Evolutionary conservation across 2,329 filamentous ascomycete species (phyloP).

Genomic region (Lachnellula cervina): DNA sequence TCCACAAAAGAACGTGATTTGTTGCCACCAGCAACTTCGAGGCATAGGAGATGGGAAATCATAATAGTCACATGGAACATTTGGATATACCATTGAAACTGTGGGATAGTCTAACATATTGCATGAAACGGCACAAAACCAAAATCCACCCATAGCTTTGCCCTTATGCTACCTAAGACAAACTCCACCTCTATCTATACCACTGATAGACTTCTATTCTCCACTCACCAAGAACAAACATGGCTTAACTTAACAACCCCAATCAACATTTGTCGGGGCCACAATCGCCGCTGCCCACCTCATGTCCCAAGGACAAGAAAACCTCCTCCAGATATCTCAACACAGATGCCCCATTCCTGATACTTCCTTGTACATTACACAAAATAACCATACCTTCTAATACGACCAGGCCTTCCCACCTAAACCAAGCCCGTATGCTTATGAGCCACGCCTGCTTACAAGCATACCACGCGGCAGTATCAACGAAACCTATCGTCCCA

Average conservation of each 20-base stretch:
- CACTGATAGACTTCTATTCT: too few species aligned
- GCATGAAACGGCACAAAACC: not conserved
- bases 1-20: not conserved
- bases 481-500: not conserved
- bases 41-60: not conserved
- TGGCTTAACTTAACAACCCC: not conserved
- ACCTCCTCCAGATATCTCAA: not conserved
- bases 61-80: not conserved
- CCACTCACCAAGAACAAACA: not conserved
- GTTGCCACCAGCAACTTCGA: not conserved
- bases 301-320: not conserved
- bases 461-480: not conserved
- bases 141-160: not conserved
- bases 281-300: not conserved
- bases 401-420: not conserved
- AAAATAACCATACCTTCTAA: not conserved
- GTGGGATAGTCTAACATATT: not conserved
- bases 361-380: not conserved
- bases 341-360: not conserved
- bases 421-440: not conserved
- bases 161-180: not conserved
- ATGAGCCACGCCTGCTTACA: not conserved
- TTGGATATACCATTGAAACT: not conserved
- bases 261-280: not conserved
- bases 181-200: not conserved